Conservation (phyloP, 768 basidiomycete genomes). For the Agaricus subrufescens region DNA sequence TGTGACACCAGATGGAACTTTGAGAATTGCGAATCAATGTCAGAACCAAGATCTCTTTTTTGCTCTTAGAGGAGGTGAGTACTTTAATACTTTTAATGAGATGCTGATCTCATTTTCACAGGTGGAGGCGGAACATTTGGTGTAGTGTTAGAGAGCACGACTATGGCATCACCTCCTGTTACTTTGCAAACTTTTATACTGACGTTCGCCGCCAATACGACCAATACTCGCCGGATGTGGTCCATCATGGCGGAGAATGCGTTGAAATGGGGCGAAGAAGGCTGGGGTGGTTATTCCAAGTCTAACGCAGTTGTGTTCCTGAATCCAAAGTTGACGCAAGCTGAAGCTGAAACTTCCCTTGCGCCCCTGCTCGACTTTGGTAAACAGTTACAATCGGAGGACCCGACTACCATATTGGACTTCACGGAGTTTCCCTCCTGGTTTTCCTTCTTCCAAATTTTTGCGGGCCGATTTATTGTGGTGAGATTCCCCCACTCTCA, state of each 20-base stretch:
- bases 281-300: constrained; percentile 43
- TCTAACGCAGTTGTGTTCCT: constrained; percentile 34
- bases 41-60: constrained; percentile 42
- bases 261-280: constrained; percentile 37
- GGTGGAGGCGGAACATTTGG: constrained; percentile 37
- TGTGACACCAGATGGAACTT: constrained; percentile 40
- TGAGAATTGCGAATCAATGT: constrained; percentile 33
- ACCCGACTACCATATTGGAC: constrained; percentile 22
- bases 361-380: constrained; percentile 36
- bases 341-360: constrained; percentile 35
- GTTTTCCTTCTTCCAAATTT: constrained; percentile 33
- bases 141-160: constrained; percentile 30
- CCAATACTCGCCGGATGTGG: constrained; percentile 28
- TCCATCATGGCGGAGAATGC: constrained; percentile 32
- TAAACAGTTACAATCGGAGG: constrained; percentile 18
- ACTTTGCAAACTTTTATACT: constrained; percentile 32
- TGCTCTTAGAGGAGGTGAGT: constrained; percentile 37
- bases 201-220: constrained; percentile 20
- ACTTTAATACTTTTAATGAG: background rate
- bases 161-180: constrained; percentile 32
- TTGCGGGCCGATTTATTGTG: constrained; percentile 32
- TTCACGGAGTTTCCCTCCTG: constrained; percentile 39
- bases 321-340: constrained; percentile 35
- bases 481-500: constrained; percentile 17
- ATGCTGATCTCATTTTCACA: background rate